These are phyloP conservation scores for Hypseocharis bilobata DNA, from an alignment of 441 rosid genomes.

Conservation along the genomic window DNA sequence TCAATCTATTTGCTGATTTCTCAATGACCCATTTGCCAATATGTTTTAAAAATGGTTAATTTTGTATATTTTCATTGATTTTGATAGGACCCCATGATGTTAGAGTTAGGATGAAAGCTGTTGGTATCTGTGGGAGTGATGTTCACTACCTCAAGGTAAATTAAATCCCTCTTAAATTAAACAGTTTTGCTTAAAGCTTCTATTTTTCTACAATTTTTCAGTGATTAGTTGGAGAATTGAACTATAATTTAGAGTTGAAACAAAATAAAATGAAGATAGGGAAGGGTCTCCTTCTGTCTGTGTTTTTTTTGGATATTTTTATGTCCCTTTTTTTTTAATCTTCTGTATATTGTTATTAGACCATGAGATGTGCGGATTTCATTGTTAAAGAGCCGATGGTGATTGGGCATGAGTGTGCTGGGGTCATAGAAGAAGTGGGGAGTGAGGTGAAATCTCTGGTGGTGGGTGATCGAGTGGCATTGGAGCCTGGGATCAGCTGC, in stretches of 20 bases:
- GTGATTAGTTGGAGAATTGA: neutral
- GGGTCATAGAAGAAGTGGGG: conserved; percentile 71
- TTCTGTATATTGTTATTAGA: conserved; percentile 29
- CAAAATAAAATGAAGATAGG: no score
- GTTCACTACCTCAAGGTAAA: conserved; percentile 82
- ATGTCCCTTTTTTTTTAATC: neutral
- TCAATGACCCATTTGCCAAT: neutral
- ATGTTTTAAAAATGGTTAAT: neutral
- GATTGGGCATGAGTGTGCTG: conserved; percentile 89
- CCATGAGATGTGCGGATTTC: conserved; percentile 56
- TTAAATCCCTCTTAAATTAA: neutral
- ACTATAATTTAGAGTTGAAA: neutral
- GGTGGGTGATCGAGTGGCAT: conserved; percentile 63
- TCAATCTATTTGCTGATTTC: neutral
- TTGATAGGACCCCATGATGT: conserved; percentile 72
- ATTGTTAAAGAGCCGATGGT: conserved; percentile 86
- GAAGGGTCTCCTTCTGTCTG: no score
- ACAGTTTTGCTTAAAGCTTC: neutral
- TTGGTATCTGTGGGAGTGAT: conserved; percentile 91
- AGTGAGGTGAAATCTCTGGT: conserved; percentile 50
- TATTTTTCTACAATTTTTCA: neutral
- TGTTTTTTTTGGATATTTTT: neutral
- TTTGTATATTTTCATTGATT: neutral
- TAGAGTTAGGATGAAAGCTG: conserved; percentile 79
- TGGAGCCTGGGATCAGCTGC: conserved; percentile 87